Percentiles rank a stretch among this genome's conserved stretches.
Conservation (phyloP, 1,139 yeast species). For the Blastobotrys ciferrii region DNA sequence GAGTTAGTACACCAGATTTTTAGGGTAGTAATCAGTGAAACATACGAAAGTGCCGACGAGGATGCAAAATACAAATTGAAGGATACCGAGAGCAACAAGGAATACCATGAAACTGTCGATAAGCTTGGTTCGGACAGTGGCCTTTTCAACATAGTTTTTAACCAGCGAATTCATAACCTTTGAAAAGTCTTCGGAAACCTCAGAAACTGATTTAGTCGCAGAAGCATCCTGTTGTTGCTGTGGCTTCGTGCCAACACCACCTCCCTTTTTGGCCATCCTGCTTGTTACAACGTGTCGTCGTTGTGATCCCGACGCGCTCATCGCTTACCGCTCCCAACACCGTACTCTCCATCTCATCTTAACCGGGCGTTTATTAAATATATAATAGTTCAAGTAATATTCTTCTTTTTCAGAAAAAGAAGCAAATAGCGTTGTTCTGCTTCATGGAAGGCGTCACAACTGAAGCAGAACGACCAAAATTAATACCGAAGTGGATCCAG, state of each 20-base stretch:
- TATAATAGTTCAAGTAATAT: no score
- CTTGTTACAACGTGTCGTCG: neutral
- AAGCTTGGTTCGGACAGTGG: constrained; percentile 43
- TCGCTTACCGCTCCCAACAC: neutral
- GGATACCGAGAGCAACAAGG: constrained; percentile 67
- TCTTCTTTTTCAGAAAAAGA: no score
- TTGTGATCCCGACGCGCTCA: neutral
- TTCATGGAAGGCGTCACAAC: no score
- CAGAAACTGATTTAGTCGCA: neutral
- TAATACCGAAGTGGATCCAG: no score
- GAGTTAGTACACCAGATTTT: constrained; percentile 5
- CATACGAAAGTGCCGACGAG: constrained; percentile 71
- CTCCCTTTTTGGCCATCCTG: constrained; percentile 4
- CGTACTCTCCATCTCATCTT: no score
- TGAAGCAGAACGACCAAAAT: no score
- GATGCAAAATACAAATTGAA: constrained; percentile 76
- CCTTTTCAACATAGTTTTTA: constrained; percentile 24
- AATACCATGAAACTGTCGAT: constrained; percentile 78
- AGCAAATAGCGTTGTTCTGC: no score
- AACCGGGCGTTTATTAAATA: no score
- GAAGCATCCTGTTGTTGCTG: neutral
- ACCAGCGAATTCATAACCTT: constrained; percentile 22
- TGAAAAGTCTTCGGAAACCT: constrained; percentile 17
- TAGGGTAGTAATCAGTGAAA: constrained; percentile 11
- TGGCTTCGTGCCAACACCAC: neutral